Conservation (phyloP, 1,284 basidiomycete species). For the Puccinia coronata region DNA sequence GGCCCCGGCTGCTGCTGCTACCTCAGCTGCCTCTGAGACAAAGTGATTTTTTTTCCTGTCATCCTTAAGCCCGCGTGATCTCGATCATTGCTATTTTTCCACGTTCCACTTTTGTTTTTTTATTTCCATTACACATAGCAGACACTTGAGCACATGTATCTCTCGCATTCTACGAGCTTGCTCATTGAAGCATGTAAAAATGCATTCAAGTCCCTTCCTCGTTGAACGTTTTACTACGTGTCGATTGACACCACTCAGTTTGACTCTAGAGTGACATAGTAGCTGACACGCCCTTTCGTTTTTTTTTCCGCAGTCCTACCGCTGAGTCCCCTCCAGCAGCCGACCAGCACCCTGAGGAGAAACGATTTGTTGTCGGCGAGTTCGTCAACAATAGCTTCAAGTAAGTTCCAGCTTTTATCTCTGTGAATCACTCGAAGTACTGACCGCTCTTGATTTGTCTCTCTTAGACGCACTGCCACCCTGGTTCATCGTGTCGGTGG, state of each 20-base stretch:
- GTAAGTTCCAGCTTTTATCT: neutral
- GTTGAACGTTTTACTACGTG: too few species aligned
- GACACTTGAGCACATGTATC: neutral
- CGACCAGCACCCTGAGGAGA: neutral
- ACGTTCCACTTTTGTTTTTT: too few species aligned
- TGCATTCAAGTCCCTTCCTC: neutral
- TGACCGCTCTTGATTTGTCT: neutral
- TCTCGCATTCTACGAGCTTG: neutral
- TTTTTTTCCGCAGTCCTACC: neutral
- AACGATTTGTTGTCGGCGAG: constrained; percentile 18
- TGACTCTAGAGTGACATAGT: too few species aligned
- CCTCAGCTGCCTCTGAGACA: neutral
- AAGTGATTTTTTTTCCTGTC: constrained; percentile 5
- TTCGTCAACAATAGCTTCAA: constrained; percentile 43
- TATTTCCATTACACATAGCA: neutral
- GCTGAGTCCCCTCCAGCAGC: neutral
- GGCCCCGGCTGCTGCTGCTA: neutral
- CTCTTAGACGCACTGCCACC: constrained; percentile 31
- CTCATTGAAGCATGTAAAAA: neutral
- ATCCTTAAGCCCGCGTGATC: neutral
- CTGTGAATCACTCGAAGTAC: neutral
- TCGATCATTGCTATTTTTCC: neutral
- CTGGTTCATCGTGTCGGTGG: constrained; percentile 20
- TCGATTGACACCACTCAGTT: too few species aligned
- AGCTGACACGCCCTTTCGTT: neutral